Evolutionary conservation across 78 protist species (phyloP), one percentile per base, ranked within the genome.

Genomic region (Chrysochromulina parva): DNA sequence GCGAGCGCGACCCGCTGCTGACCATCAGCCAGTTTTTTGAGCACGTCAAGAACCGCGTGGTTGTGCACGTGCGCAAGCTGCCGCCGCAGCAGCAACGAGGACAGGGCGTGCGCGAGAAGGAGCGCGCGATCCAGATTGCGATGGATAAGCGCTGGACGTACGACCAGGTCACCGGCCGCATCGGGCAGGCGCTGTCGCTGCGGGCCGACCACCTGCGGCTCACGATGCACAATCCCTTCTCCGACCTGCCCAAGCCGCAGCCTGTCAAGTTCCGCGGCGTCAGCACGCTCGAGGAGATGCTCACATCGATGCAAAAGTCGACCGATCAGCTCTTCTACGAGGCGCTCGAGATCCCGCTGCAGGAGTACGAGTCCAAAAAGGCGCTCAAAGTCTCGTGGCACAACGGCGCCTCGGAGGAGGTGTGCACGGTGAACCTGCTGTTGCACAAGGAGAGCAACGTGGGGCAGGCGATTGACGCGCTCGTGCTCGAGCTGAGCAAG

Each of bases 201-300:
- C 48, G 53, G 22, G 62, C 86, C 19, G 5, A 22, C 3, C 60
- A 24, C 60, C 13, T 78, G 38, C 57, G 86, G 48, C 86, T 78
- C 48, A 78, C 86, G 16, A 17, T 78, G 86, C 86, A 78, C 60
- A 78, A 78, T 19, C 48, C 58, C 24, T 78, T 53, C 60, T 50
- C 86, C 16, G 86, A 78, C 58, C 86, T 50, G 55, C 86, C 86
- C 50, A 78, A 78, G 86, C 86, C 86, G 60, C 47, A 28, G 86
- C 86, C 86, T 2, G 10, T 78, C 86, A 78, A 78, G 47, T 78
- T 22, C 60, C 60, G 86, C 17, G 59, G 62, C 28, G 86, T 53
- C 11, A 62, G 20, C 24, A 22, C 3, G 20, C 86, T 78, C 3
- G 20, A 11, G 14, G 86, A 78, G 5, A 78, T 78, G 86, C 86